Conservation (phyloP, 1,284 basidiomycete genomes). For the Tilletia walkeri region DNA sequence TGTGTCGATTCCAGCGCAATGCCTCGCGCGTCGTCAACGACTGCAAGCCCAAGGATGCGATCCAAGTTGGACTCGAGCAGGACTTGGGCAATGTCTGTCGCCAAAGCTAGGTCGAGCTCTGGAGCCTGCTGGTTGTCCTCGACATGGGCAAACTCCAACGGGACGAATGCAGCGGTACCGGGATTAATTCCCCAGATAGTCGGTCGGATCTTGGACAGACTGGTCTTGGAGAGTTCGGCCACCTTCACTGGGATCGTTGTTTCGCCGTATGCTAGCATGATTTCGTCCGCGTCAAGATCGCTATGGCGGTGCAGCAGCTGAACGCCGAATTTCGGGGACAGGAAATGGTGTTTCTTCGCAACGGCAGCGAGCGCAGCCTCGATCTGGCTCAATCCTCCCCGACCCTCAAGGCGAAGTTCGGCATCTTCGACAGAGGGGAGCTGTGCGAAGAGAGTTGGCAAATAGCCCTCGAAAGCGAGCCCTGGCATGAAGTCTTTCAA, state of each 20-base stretch:
- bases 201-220: not conserved
- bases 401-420: not conserved
- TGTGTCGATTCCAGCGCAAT: not conserved
- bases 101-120: not conserved
- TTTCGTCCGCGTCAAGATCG: not conserved
- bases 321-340: not conserved
- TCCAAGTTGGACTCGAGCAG: not conserved
- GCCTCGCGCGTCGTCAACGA: not conserved
- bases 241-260: not conserved
- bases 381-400: not conserved
- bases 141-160: not conserved
- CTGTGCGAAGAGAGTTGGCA: not conserved
- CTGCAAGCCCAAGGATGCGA: not conserved
- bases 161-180: not conserved
- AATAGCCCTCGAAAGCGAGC: not conserved
- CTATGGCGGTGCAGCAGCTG: slow-evolving; percentile 1
- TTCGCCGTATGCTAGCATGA: not conserved
- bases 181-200: not conserved
- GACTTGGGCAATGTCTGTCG: not conserved
- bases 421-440: not conserved
- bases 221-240: not conserved
- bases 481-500: too few relatives aligned
- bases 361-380: not conserved
- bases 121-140: not conserved
- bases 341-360: not conserved